A percentile compares a stretch with the other conserved stretches of the same genome.
Evolutionary conservation across 2,329 filamentous ascomycete species (phyloP).

Genomic region (Clarireedia homoeocarpa): DNA sequence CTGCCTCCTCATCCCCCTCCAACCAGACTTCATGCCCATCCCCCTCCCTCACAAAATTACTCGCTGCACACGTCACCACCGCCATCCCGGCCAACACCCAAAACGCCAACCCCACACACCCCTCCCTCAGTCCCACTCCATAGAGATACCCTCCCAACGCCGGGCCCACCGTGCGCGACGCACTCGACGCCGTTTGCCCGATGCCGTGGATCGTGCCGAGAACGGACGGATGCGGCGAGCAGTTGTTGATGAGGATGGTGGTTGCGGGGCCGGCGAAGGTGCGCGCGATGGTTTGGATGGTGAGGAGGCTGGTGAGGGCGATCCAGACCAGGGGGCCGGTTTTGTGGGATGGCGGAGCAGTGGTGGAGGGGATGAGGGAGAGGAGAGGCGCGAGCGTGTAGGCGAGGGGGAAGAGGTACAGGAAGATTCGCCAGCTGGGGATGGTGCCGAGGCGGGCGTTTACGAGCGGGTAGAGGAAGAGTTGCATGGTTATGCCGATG

Average conservation of each 20-base stretch:
- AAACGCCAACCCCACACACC: conserved; percentile 41
- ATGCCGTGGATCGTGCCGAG: conserved; percentile 50
- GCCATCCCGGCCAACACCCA: conserved; percentile 43
- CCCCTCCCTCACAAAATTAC: conserved; percentile 50
- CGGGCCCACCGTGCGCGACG: conserved; percentile 52
- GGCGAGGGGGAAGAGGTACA: conserved; percentile 62
- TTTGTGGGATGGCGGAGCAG: conserved; percentile 23
- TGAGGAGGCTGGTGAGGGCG: conserved; percentile 32
- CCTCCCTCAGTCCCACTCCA: conserved; percentile 47
- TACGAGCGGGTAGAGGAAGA: conserved; percentile 62
- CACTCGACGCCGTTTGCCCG: conserved; percentile 50
- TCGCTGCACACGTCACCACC: conserved; percentile 41
- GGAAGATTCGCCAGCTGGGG: conserved; percentile 57
- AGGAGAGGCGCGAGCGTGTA: conserved; percentile 67
- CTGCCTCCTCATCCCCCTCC: conserved; percentile 49
- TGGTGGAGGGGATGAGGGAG: conserved; percentile 49
- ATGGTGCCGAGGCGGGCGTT: conserved; percentile 62
- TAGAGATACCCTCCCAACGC: conserved; percentile 53
- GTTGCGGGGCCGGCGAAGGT: conserved; percentile 41
- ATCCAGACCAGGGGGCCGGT: conserved; percentile 24
- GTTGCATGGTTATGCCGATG: conserved; percentile 67
- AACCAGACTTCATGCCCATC: conserved; percentile 59
- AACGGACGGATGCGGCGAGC: conserved; percentile 49
- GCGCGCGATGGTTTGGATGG: conserved; percentile 62
- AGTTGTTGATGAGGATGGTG: conserved; percentile 40